A percentile compares a stretch with the other conserved stretches of the same genome.
Conservation (phyloP, 306 rosid species). For the Acacia melanoxylon region DNA sequence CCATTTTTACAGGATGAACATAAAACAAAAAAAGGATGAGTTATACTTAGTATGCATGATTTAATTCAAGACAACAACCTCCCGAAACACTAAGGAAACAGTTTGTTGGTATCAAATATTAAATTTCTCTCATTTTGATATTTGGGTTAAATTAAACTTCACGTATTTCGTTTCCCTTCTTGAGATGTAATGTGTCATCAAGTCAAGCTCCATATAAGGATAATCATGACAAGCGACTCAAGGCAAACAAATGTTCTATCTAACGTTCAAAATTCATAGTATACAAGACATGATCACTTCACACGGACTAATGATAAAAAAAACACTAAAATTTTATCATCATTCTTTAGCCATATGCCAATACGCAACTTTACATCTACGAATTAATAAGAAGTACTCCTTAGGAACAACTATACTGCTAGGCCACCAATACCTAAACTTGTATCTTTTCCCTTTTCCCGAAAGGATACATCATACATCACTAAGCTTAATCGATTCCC, state of each 20-base stretch:
- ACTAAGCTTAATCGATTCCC: neutral
- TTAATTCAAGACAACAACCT: neutral
- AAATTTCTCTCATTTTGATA: slow-evolving; percentile 2
- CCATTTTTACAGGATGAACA: slow-evolving; percentile 12
- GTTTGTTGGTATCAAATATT: neutral
- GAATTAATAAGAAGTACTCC: neutral
- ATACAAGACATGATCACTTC: neutral
- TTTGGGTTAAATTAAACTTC: neutral
- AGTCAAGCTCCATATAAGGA: neutral
- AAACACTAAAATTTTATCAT: neutral
- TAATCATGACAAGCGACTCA: neutral
- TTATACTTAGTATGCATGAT: neutral
- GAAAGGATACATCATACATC: neutral
- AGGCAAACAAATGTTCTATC: slow-evolving; percentile 4
- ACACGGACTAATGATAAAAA: neutral
- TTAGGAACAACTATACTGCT: neutral
- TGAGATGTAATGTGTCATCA: neutral
- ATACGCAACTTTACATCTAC: neutral
- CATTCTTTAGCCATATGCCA: neutral
- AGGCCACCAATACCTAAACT: neutral
- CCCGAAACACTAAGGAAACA: neutral
- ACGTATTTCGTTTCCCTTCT: neutral
- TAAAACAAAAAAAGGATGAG: neutral
- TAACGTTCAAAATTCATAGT: slow-evolving; percentile 6
- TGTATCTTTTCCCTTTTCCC: neutral